A percentile compares a stretch with the other conserved stretches of the same genome.
Evolutionary conservation across 805 yeast species (phyloP).

Genomic region (Schwanniomyces occidentalis): DNA sequence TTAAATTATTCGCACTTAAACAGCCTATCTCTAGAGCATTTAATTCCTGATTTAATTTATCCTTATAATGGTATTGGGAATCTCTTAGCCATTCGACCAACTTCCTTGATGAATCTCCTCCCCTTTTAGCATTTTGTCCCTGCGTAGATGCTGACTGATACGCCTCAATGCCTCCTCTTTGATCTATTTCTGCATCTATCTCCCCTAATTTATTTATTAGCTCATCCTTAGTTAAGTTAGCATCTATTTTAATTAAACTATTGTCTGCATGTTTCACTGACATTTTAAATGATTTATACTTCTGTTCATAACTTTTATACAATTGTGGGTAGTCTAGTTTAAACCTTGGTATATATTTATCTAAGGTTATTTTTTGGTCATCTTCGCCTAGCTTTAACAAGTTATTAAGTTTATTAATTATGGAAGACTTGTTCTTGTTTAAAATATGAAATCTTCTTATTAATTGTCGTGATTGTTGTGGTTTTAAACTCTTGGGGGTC

Average conservation of each 20-base stretch:
- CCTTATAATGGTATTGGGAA: constrained; percentile 7
- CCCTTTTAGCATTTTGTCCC: constrained; percentile 77
- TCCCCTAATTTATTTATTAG: constrained; percentile 42
- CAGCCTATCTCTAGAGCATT: constrained; percentile 83
- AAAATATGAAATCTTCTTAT: constrained; percentile 78
- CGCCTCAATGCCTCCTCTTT: constrained; percentile 71
- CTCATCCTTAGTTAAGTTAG: not conserved
- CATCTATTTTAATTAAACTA: constrained; percentile 20
- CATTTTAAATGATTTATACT: constrained; percentile 5
- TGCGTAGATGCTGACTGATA: constrained; percentile 85
- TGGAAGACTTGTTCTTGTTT: constrained; percentile 51
- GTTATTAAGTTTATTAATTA: constrained; percentile 33
- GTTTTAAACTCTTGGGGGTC: constrained; percentile 56
- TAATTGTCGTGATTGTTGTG: constrained; percentile 67
- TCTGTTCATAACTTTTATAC: constrained; percentile 4
- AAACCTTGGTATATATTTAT: constrained; percentile 17
- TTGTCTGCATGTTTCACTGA: constrained; percentile 8
- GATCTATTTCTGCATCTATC: constrained; percentile 61
- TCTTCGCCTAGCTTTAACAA: constrained; percentile 3
- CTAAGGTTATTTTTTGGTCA: constrained; percentile 18
- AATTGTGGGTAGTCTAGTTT: constrained; percentile 3
- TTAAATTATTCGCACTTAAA: constrained; percentile 63
- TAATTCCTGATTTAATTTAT: constrained; percentile 9
- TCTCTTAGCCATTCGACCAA: constrained; percentile 70
- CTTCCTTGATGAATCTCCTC: constrained; percentile 89